Base-by-base conservation (phyloP, 2,329 filamentous ascomycete genomes). In the Penicillium sclerotigenum region DNA sequence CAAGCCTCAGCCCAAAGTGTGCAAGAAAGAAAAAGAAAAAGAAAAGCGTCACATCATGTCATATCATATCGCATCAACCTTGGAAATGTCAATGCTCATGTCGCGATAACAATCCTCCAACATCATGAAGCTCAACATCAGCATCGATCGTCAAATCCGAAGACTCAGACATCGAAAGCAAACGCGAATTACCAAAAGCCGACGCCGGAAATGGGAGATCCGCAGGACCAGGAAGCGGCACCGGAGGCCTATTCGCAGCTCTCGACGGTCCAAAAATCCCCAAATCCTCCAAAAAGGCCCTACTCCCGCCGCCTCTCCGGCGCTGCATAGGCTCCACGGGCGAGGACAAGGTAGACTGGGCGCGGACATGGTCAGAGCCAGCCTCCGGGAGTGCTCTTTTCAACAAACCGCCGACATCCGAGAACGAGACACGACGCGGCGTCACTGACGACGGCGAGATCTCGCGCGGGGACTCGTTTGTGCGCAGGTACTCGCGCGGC, bases 341-440 rank as follows among this genome's bases (percentile, higher is more conserved):
- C 20, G 42, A 29, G 4, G 42, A 46, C 38, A 31, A 40, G 47
- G 33, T 38, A 50, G 33, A 59, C 50, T 47, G 59, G 11, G 43
- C 20, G 11, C 34, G 51, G 1, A 26, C 33, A 51, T 54, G 45
- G 4, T 31, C 28, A 2, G 28, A 4, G 7, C 29, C 38, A 14
- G 18, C 7, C n/a, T 46, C 46, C n/a, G 41, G 41, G 1, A 55
- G 11, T 3, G 57, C 13, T 50, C 56, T 80, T 5, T 87, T 84
- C 0, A 95, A 76, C 0, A 96, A 75, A 0, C 89, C 90, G 22
- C 91, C 91, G 1, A 91, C 87, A 63, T 96, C 92, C 65, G 93
- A 91, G 71, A 96, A 93, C 0, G 89, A 90, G 5, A 94, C 84
- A 45, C 81, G 80, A 5, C 82, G 79, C 5, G 47, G 4, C 8